These are phyloP conservation scores for Aureobasidium sp. DNA, from an alignment of 2,329 filamentous ascomycete genomes.

Conservation along the genomic window DNA sequence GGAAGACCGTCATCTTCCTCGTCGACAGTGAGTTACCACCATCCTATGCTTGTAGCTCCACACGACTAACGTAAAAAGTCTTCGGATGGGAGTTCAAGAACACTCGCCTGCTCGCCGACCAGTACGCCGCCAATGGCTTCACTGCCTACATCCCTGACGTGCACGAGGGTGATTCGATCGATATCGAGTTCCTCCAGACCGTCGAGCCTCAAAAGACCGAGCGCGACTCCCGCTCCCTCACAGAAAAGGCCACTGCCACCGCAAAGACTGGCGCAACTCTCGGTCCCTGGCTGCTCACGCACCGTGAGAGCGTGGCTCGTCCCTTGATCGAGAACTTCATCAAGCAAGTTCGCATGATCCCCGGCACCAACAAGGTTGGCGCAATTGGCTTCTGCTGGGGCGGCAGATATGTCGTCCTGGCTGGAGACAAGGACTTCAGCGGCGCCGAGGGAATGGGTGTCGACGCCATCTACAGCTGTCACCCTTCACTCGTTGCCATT, in stretches of 20 bases:
- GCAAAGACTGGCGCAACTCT: constrained; percentile 36
- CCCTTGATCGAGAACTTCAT: constrained; percentile 41
- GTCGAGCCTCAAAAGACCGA: constrained; percentile 37
- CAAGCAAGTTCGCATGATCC: constrained; percentile 31
- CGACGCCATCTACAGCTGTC: constrained; percentile 37
- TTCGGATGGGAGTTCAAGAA: constrained; percentile 45
- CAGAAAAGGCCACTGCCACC: constrained; percentile 36
- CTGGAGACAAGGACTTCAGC: constrained; percentile 23
- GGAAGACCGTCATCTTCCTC: constrained; percentile 42
- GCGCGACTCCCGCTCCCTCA: constrained; percentile 31
- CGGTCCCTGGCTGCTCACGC: constrained; percentile 38
- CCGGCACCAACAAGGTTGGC: constrained; percentile 39
- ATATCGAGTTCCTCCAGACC: constrained; percentile 34
- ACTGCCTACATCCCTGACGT: constrained; percentile 42
- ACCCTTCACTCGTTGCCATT: constrained; percentile 37
- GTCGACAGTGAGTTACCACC: constrained; percentile 31
- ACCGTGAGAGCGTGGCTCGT: constrained; percentile 37
- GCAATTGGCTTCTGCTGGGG: constrained; percentile 46
- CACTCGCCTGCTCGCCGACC: constrained; percentile 40
- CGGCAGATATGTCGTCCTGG: constrained; percentile 35
- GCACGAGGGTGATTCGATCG: constrained; percentile 35
- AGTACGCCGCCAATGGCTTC: constrained; percentile 41
- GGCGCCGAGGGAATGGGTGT: constrained; percentile 27
- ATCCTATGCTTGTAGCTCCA: too few relatives aligned
- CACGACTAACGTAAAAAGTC: constrained; percentile 26